phyloP scores from a whole-genome alignment of 78 protist genomes.

The Thecamonas trahens region DNA sequence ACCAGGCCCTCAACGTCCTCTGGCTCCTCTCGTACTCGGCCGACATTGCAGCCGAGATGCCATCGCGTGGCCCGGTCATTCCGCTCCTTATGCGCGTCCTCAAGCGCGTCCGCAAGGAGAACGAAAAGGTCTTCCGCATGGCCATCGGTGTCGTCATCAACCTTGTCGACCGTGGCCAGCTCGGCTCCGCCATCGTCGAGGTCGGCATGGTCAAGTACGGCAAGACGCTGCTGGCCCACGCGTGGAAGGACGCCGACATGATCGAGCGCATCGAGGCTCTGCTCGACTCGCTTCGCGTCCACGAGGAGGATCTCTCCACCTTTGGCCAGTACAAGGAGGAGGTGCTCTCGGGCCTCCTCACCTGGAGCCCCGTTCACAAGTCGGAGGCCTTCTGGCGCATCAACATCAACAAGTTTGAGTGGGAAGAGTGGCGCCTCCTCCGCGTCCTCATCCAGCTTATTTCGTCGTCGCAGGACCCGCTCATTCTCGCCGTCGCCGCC shows the following conservation, averaged over 20 bases:
- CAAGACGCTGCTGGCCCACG: conserved; percentile 20
- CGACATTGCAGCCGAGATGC: conserved; percentile 13
- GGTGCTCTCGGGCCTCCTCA: conserved; percentile 48
- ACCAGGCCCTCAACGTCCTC: conserved; percentile 48
- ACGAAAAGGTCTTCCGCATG: conserved; percentile 30
- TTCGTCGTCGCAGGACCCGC: conserved; percentile 11
- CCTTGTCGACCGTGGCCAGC: conserved; percentile 17
- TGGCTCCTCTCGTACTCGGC: conserved; percentile 67
- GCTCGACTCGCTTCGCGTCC: conserved; percentile 16
- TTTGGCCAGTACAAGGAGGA: conserved; percentile 65
- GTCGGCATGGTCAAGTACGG: conserved; percentile 37
- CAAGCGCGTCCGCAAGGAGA: conserved; percentile 43
- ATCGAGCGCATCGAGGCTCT: conserved; percentile 31
- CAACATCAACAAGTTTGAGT: conserved; percentile 57
- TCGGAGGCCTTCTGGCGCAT: conserved; percentile 85
- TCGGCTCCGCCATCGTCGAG: conserved; percentile 45
- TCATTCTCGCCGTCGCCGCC: conserved; percentile 73
- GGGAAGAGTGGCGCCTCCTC: conserved; percentile 32
- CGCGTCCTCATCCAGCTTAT: no score
- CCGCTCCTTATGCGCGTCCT: conserved; percentile 24
- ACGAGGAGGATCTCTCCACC: conserved; percentile 25
- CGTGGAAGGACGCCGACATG: conserved; percentile 78
- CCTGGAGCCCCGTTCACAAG: conserved; percentile 88
- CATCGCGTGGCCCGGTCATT: conserved; percentile 18
- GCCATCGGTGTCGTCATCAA: conserved; percentile 54